phyloP scores from a whole-genome alignment of 164 flowering plant species.

The Liquidambar formosana region DNA sequence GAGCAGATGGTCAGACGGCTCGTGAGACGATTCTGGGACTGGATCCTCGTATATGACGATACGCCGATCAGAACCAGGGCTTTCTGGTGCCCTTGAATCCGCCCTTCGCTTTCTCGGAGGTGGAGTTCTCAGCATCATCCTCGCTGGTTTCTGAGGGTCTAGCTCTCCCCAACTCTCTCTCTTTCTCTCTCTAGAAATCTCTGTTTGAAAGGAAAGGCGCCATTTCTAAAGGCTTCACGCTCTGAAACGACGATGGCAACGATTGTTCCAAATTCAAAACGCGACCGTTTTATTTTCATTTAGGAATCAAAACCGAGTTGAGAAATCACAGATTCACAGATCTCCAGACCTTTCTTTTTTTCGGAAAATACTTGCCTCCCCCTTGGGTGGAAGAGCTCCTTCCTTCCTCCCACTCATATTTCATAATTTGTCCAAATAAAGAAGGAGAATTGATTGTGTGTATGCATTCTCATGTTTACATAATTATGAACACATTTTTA shows the following conservation, averaged over 20 bases:
- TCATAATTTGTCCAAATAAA: too few relatives aligned
- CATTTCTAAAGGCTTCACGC: slow-evolving; percentile 1
- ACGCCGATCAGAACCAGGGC: slow-evolving; percentile 32
- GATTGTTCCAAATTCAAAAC: neutral
- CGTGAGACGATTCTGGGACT: slow-evolving; percentile 23
- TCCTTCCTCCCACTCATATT: too few relatives aligned
- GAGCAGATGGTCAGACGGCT: slow-evolving; percentile 55
- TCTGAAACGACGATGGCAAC: too few relatives aligned
- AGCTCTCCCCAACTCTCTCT: neutral
- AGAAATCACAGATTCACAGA: too few relatives aligned
- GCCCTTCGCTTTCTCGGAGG: slow-evolving; percentile 50
- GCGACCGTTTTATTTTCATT: neutral
- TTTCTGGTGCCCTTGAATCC: slow-evolving; percentile 25
- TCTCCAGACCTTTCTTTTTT: too few relatives aligned
- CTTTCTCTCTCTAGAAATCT: slow-evolving; percentile 7
- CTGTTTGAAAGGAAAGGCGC: slow-evolving; percentile 10
- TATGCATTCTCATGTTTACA: too few relatives aligned
- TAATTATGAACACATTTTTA: too few relatives aligned
- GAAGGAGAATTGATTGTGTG: too few relatives aligned
- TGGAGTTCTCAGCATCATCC: slow-evolving; percentile 78
- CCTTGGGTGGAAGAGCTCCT: too few relatives aligned
- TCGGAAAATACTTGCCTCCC: too few relatives aligned
- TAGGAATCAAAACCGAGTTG: too few relatives aligned
- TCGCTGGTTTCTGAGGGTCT: slow-evolving; percentile 13
- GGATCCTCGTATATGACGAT: slow-evolving; percentile 62